A percentile compares a stretch with the other conserved stretches of the same genome.
These are phyloP conservation scores for Triadica sebifera DNA, from an alignment of 345 rosid genomes.

Conservation along the genomic window DNA sequence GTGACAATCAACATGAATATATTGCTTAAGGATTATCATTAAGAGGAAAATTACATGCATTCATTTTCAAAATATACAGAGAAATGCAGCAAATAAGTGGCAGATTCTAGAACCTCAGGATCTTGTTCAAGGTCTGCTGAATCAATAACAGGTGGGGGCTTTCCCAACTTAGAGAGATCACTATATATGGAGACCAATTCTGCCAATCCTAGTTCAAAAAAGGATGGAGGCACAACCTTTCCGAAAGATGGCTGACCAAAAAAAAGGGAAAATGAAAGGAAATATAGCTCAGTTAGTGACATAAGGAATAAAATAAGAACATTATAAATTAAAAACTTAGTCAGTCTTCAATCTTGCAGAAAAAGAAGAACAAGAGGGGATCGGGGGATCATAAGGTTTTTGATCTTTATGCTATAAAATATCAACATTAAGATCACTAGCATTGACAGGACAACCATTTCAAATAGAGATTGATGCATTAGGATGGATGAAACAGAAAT, in stretches of 20 bases:
- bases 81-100: not conserved
- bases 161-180: constrained; percentile 70
- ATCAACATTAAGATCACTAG: not conserved
- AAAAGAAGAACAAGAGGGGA: not conserved
- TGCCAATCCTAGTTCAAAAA: constrained; percentile 70
- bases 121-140: constrained; percentile 67
- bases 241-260: constrained; percentile 66
- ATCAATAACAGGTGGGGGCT: constrained; percentile 62
- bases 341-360: not conserved
- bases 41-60: not conserved
- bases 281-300: not conserved
- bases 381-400: not conserved
- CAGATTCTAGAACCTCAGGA: constrained; percentile 60
- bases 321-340: not conserved
- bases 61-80: not conserved
- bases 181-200: constrained; percentile 64
- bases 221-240: constrained; percentile 63
- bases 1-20: not conserved
- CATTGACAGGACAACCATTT: not conserved
- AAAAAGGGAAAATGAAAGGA: constrained; percentile 2
- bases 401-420: constrained; percentile 3
- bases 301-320: constrained; percentile 7
- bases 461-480: not conserved
- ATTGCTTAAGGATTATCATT: not conserved
- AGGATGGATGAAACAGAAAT: not conserved